Conservation (phyloP, 73 alveolate genomes). For the Paramecium octaurelia region DNA sequence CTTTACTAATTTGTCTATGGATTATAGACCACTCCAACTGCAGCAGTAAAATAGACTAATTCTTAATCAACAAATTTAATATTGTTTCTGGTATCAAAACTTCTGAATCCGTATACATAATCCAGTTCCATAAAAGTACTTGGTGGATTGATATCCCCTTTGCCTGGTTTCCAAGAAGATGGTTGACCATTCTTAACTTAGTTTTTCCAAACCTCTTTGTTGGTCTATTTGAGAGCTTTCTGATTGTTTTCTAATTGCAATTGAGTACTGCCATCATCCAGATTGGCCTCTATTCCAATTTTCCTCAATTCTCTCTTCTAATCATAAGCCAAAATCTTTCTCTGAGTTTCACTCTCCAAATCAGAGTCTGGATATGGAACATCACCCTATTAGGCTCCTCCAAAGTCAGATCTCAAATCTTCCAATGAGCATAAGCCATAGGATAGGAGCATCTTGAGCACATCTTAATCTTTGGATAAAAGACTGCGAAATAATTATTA, state of each 20-base stretch:
- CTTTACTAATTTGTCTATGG: constrained; percentile 72
- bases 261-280: constrained; percentile 61
- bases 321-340: constrained; percentile 71
- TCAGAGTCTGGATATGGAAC: constrained; percentile 65
- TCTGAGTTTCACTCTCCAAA: constrained; percentile 67
- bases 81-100: constrained; percentile 97
- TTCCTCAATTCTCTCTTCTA: constrained; percentile 59
- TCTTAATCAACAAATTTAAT: constrained; percentile 74
- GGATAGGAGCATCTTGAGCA: constrained; percentile 73
- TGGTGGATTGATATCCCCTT: constrained; percentile 91
- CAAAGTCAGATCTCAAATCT: constrained; percentile 77
- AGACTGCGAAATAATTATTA: constrained; percentile 81
- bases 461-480: constrained; percentile 80
- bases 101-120: constrained; percentile 95
- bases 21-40: constrained; percentile 94
- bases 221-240: neutral
- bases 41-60: constrained; percentile 94
- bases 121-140: constrained; percentile 90
- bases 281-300: constrained; percentile 66
- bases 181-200: constrained; percentile 68
- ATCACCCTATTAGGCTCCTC: constrained; percentile 31
- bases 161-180: constrained; percentile 74
- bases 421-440: constrained; percentile 68
- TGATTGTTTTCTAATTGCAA: neutral
- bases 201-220: constrained; percentile 53